Percentiles rank a stretch among this genome's conserved stretches.
phyloP scores from a whole-genome alignment of 352 stramenopile genomes.

The Globisporangium polare region DNA sequence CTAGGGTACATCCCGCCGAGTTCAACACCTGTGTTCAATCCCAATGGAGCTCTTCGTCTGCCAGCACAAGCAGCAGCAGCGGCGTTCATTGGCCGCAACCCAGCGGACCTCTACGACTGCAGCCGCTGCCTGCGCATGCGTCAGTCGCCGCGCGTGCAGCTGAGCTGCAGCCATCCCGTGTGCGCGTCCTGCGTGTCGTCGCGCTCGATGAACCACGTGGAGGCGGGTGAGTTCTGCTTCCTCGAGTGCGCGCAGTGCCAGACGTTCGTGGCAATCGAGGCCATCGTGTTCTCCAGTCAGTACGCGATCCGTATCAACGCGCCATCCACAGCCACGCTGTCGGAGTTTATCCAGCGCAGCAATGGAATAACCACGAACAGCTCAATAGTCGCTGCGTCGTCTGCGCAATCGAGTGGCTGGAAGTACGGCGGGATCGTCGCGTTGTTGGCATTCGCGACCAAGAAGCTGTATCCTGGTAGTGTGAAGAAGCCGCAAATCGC shows the following conservation, averaged over 20 bases:
- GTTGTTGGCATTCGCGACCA: constrained; percentile 36
- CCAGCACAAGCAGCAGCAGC: background rate
- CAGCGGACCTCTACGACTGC: constrained; percentile 54
- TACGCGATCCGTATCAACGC: constrained; percentile 46
- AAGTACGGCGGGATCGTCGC: constrained; percentile 39
- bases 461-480: constrained; percentile 21
- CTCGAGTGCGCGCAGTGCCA: constrained; percentile 50
- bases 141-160: constrained; percentile 51
- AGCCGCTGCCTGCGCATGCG: constrained; percentile 49
- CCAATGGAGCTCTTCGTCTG: background rate
- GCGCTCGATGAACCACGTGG: constrained; percentile 35
- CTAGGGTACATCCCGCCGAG: constrained; percentile 33
- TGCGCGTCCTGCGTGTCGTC: constrained; percentile 57
- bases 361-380: constrained; percentile 1
- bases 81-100: constrained; percentile 6
- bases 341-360: constrained; percentile 20
- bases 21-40: background rate
- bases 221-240: constrained; percentile 38
- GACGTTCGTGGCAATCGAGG: constrained; percentile 48
- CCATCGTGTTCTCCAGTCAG: constrained; percentile 48
- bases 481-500: constrained; percentile 5
- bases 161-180: constrained; percentile 61
- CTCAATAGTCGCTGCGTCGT: background rate
- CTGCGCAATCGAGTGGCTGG: constrained; percentile 17
- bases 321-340: constrained; percentile 28